phyloP scores from a whole-genome alignment of 257 asterid genomes.

The Euphrasia confusa region DNA sequence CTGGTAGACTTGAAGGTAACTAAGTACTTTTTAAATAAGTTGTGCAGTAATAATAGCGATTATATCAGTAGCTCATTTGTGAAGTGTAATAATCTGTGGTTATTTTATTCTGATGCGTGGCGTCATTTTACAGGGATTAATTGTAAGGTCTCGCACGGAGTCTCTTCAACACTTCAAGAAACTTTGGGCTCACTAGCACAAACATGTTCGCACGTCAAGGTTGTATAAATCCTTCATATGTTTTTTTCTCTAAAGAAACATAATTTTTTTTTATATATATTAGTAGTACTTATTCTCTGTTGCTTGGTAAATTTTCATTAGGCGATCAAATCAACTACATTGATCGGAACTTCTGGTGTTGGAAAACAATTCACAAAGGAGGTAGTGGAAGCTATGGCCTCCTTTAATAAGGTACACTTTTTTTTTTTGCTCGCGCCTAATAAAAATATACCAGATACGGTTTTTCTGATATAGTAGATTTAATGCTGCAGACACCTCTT shows the following conservation, averaged over 20 bases:
- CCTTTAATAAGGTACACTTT: constrained; percentile 54
- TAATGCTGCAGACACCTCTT: constrained; percentile 67
- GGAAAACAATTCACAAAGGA: constrained; percentile 82
- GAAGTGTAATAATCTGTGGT: neutral
- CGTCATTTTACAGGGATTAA: constrained; percentile 57
- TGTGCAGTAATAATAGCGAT: neutral
- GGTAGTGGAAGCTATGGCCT: constrained; percentile 81
- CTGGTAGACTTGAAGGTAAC: constrained; percentile 91
- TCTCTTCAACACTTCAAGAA: constrained; percentile 89
- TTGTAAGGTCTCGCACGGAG: constrained; percentile 67
- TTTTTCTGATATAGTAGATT: constrained; percentile 23
- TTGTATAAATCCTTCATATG: constrained; percentile 19
- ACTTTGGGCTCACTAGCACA: constrained; percentile 93
- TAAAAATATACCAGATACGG: neutral
- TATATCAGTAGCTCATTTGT: constrained; percentile 6
- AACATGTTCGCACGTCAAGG: constrained; percentile 73
- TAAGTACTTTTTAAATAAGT: neutral
- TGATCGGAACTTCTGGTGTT: constrained; percentile 93
- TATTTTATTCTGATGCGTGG: constrained; percentile 5
- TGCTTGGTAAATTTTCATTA: constrained; percentile 23
- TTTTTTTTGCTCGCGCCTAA: neutral
- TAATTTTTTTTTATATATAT: neutral
- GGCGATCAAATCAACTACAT: constrained; percentile 83
- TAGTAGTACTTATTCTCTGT: constrained; percentile 6
- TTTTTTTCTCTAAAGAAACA: neutral